These are phyloP conservation scores for Lindgomyces ingoldianus DNA, from an alignment of 495 filamentous ascomycete genomes.

Conservation along the genomic window DNA sequence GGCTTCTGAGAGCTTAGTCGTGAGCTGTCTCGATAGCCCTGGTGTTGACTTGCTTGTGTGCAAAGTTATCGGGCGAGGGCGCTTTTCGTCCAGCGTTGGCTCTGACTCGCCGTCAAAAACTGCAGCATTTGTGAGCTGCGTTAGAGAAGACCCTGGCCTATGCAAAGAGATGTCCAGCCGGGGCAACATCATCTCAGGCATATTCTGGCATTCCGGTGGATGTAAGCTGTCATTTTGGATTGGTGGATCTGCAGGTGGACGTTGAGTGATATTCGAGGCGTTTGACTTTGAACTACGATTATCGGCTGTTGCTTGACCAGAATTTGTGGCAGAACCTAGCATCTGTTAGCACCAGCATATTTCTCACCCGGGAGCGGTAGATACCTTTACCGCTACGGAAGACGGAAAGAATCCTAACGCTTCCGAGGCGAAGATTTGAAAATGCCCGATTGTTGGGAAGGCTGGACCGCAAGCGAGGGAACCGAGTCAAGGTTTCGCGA, in stretches of 20 bases:
- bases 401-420: slow-evolving; percentile 34
- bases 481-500: neutral
- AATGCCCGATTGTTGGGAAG: slow-evolving; percentile 13
- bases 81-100: neutral
- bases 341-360: neutral
- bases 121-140: slow-evolving; percentile 18
- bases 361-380: neutral
- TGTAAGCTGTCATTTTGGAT: too few species aligned
- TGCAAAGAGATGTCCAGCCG: neutral
- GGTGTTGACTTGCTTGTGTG: slow-evolving; percentile 31
- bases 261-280: slow-evolving; percentile 10
- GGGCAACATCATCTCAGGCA: slow-evolving; percentile 8
- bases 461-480: slow-evolving; percentile 13
- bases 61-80: neutral
- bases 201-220: slow-evolving; percentile 2
- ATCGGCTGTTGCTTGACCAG: neutral
- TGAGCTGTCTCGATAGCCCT: slow-evolving; percentile 44
- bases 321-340: slow-evolving; percentile 3
- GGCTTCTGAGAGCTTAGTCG: slow-evolving; percentile 53
- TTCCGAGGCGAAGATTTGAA: slow-evolving; percentile 28
- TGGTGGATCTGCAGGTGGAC: neutral
- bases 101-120: slow-evolving; percentile 34
- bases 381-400: slow-evolving; percentile 32
- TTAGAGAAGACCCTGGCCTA: neutral
- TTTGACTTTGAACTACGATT: slow-evolving; percentile 2